Base-by-base conservation (phyloP, 148 eudicot species). In the Rhododendron molle region DNA sequence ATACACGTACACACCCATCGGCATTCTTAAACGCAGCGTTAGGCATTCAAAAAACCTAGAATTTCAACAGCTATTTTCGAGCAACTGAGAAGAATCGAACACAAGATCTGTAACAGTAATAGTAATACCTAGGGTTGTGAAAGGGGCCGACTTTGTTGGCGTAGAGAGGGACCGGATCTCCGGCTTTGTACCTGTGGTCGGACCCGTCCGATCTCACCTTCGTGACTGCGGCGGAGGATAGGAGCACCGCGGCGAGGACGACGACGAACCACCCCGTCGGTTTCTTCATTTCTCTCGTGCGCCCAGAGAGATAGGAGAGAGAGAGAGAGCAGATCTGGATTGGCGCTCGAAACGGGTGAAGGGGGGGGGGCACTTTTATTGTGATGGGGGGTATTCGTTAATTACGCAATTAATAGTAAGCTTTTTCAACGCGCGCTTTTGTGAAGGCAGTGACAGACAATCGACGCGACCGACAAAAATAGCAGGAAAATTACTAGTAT, bases 71-170 rank as follows among this genome's bases (percentile, higher is more conserved):
- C 77, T 38, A 28, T 20, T 23, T 26, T 32, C 28, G 2, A 12
- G 81, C 13, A 34, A 34, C 28, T 2, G 54, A 84, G n/a, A 28
- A 36, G 28, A 67, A 26, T 30, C 76, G 50, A 0, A 67, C 0
- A 67, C 14, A n/a, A 56, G 56, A 60, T 40, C 26, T 47, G 26
- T 49, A 91, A 18, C 1, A 54, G 60, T 18, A 4, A 18, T 4
- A 46, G 11, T 9, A 46, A 26, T 67, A 67, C 96, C 95, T 94
- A 88, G 96, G 96, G 86, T 94, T 94, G 50, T 93, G 96, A 76
- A 94, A 94, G 76, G 95, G 96, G 23, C 96, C 95, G 77, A 94
- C 95, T 84, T 94, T 92, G 78, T 94, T 93, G 26, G 93, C 95
- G 85, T 94, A 94, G 30, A 93, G 92, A 49, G 97, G 97, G 69